These are phyloP conservation scores for Fusarium lateritium DNA, from an alignment of 2,329 filamentous ascomycete genomes.

Conservation along the genomic window DNA sequence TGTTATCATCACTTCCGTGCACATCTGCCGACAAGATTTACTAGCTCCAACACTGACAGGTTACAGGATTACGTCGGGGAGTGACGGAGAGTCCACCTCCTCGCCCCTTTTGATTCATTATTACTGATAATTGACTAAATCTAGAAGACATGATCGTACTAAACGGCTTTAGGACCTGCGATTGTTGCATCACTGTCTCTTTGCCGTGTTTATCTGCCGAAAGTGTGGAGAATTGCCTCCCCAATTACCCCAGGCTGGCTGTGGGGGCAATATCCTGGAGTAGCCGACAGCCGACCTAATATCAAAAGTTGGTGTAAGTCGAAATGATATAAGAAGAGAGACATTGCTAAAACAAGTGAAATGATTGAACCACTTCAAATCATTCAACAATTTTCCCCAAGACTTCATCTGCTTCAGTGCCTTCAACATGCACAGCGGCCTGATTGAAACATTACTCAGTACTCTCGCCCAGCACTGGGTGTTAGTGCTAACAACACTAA, in stretches of 20 bases:
- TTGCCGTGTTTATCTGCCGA: constrained; percentile 42
- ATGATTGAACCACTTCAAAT: neutral
- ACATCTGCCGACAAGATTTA: constrained; percentile 35
- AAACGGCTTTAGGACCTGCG: neutral
- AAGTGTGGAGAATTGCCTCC: constrained; percentile 21
- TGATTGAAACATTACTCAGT: constrained; percentile 39
- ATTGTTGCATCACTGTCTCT: constrained; percentile 6
- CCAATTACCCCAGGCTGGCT: constrained; percentile 36
- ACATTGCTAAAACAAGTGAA: neutral
- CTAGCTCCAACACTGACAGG: constrained; percentile 32
- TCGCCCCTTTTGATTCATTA: neutral
- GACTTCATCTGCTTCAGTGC: neutral
- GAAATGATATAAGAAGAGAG: constrained; percentile 35
- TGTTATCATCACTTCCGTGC: constrained; percentile 34
- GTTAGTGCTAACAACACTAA: constrained; percentile 20
- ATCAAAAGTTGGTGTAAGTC: constrained; percentile 28
- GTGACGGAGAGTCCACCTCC: constrained; percentile 18
- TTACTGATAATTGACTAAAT: fast-evolving
- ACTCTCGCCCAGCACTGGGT: constrained; percentile 43
- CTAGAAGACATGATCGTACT: neutral
- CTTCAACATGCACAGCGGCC: constrained; percentile 46
- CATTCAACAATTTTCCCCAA: constrained; percentile 12
- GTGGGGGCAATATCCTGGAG: constrained; percentile 28
- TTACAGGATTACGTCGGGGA: constrained; percentile 31
- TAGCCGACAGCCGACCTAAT: constrained; percentile 28